Percentiles rank a stretch among this genome's conserved stretches.
These are phyloP conservation scores for Pythium aquatile DNA, from an alignment of 352 stramenopile species.

Conservation along the genomic window DNA sequence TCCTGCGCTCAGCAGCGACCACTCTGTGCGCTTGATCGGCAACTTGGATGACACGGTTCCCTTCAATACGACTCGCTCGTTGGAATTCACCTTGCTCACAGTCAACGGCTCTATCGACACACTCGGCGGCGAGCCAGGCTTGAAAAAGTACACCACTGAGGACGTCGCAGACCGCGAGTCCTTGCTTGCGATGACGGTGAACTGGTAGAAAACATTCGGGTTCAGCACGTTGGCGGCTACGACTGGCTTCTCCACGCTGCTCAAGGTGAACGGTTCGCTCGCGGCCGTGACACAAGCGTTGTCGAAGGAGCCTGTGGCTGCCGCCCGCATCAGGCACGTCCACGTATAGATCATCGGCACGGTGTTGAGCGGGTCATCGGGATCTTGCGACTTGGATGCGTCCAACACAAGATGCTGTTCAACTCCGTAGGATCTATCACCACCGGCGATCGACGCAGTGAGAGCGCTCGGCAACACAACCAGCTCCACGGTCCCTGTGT, in stretches of 20 bases:
- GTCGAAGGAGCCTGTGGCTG: slow-evolving; percentile 32
- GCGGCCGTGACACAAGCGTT: slow-evolving; percentile 28
- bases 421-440: slow-evolving; percentile 49
- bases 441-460: slow-evolving; percentile 35
- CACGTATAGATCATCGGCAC: slow-evolving; percentile 44
- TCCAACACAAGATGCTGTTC: slow-evolving; percentile 54
- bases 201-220: slow-evolving; percentile 53
- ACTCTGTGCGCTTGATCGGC: slow-evolving; percentile 40
- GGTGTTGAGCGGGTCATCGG: slow-evolving; percentile 37
- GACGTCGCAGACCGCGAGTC: slow-evolving; percentile 34
- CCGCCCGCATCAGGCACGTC: slow-evolving; percentile 34
- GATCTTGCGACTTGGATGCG: slow-evolving; percentile 49
- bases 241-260: slow-evolving; percentile 29
- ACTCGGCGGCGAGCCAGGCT: slow-evolving; percentile 44
- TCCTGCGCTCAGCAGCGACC: slow-evolving; percentile 40
- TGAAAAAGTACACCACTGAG: slow-evolving; percentile 45
- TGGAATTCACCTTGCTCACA: slow-evolving; percentile 49
- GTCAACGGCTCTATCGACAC: slow-evolving; percentile 52
- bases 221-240: slow-evolving; percentile 45
- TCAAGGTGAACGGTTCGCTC: slow-evolving; percentile 23
- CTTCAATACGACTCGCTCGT: slow-evolving; percentile 55
- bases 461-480: slow-evolving; percentile 42
- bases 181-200: slow-evolving; percentile 42
- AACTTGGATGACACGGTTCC: slow-evolving; percentile 47
- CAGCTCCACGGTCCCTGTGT: slow-evolving; percentile 48